Conservation (phyloP, 495 filamentous ascomycete species). For the Penicillium fimorum region DNA sequence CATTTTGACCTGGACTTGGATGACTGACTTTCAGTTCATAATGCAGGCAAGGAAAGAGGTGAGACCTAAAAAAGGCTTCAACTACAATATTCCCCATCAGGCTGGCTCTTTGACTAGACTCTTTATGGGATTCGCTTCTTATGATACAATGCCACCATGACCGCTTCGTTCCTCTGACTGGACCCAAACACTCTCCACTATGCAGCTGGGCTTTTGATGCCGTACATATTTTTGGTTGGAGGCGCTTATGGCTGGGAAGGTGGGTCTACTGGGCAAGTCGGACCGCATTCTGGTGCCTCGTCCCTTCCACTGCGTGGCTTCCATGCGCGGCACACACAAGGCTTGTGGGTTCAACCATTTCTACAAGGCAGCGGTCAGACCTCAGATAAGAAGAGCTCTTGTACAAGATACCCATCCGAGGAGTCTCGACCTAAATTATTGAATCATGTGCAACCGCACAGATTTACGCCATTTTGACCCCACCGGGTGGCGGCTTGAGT, state of each 20-base stretch:
- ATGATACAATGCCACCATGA: no score
- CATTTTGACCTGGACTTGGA: neutral
- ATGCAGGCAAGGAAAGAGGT: no score
- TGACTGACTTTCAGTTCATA: neutral
- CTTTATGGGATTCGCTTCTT: no score
- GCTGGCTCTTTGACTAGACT: no score
- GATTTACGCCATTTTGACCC: neutral
- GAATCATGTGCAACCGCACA: neutral
- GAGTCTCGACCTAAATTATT: neutral
- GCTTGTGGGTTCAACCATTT: constrained; percentile 11
- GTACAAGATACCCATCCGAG: neutral
- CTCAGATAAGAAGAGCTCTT: neutral
- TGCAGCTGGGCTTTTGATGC: no score
- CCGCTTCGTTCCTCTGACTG: no score
- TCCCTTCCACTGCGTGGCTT: neutral
- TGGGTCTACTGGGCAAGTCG: neutral
- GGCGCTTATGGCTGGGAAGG: no score
- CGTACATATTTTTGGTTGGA: no score
- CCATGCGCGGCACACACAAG: constrained; percentile 12
- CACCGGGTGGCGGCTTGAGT: constrained; percentile 19
- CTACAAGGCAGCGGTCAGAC: constrained; percentile 13
- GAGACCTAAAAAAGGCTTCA: no score
- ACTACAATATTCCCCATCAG: no score
- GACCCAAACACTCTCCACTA: no score
- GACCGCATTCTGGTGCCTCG: neutral